phyloP scores from a whole-genome alignment of 805 yeast species.

The Starmerella kuoi region DNA sequence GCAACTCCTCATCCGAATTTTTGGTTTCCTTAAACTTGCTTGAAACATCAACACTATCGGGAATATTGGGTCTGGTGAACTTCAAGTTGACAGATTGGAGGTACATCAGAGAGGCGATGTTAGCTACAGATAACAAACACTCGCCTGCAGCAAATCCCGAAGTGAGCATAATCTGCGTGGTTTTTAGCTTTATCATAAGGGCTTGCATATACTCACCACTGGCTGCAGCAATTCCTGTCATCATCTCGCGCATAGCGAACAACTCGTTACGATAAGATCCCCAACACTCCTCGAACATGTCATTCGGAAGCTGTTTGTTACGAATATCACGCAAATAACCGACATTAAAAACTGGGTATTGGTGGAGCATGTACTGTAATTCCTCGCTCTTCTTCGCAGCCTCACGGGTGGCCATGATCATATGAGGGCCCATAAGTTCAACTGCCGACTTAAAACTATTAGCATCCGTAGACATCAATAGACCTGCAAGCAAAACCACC shows the following conservation, averaged over 20 bases:
- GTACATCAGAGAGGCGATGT: slow-evolving; percentile 56
- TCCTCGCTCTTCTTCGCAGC: slow-evolving; percentile 31
- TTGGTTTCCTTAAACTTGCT: not conserved
- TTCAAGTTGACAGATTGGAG: slow-evolving; percentile 33
- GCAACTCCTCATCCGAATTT: slow-evolving; percentile 5
- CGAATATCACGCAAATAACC: slow-evolving; percentile 16
- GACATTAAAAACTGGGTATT: slow-evolving; percentile 14
- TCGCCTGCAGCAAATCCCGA: slow-evolving; percentile 58
- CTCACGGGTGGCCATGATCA: slow-evolving; percentile 55
- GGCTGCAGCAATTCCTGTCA: slow-evolving; percentile 57
- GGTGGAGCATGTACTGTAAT: slow-evolving; percentile 19
- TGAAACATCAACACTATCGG: not conserved
- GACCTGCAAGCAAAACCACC: slow-evolving; percentile 55
- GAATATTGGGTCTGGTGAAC: slow-evolving; percentile 6
- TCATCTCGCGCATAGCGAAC: slow-evolving; percentile 63
- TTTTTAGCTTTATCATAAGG: slow-evolving; percentile 45
- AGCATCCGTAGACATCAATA: slow-evolving; percentile 25
- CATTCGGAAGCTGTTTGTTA: slow-evolving; percentile 11
- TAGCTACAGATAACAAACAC: slow-evolving; percentile 51
- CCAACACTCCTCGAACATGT: slow-evolving; percentile 10
- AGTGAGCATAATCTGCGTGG: slow-evolving; percentile 61
- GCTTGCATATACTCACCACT: slow-evolving; percentile 58
- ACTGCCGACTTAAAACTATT: slow-evolving; percentile 11
- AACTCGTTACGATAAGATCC: slow-evolving; percentile 56
- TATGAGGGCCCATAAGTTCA: slow-evolving; percentile 48